These are phyloP conservation scores for Suaeda aralocaspica DNA, from an alignment of 148 eudicot species.

Conservation along the genomic window DNA sequence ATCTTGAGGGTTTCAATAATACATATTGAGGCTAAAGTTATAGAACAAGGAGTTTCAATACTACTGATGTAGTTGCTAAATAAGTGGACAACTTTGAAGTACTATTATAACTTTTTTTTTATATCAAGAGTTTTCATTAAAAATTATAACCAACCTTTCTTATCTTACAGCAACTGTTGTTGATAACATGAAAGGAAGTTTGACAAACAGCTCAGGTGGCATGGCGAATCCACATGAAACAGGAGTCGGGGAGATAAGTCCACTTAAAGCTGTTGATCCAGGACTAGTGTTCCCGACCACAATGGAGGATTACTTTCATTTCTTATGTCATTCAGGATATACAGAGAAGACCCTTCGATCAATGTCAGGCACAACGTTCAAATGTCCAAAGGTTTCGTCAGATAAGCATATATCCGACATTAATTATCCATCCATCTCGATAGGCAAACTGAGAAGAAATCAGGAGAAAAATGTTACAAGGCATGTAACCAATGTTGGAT, in stretches of 20 bases:
- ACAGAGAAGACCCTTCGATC: constrained; percentile 33
- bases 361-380: constrained; percentile 35
- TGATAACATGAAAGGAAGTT: constrained; percentile 35
- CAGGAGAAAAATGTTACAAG: constrained; percentile 33
- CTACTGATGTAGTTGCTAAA: too few relatives aligned
- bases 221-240: constrained; percentile 48
- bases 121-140: too few relatives aligned
- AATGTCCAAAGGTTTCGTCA: constrained; percentile 39
- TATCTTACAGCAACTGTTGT: constrained; percentile 40
- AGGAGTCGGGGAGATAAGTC: constrained; percentile 57
- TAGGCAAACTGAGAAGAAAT: constrained; percentile 32
- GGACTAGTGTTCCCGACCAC: constrained; percentile 56
- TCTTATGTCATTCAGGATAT: constrained; percentile 49
- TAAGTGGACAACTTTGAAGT: too few relatives aligned
- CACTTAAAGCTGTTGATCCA: constrained; percentile 59
- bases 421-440: constrained; percentile 65
- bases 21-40: too few relatives aligned
- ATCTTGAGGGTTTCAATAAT: too few relatives aligned
- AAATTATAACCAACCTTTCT: too few relatives aligned
- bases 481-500: constrained; percentile 46
- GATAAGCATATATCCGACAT: constrained; percentile 39
- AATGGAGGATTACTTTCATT: constrained; percentile 38
- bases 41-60: too few relatives aligned
- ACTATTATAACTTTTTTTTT: too few relatives aligned
- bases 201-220: constrained; percentile 37